phyloP scores from a whole-genome alignment of 208 protist species.

The Acanthamoeba triangularis region DNA sequence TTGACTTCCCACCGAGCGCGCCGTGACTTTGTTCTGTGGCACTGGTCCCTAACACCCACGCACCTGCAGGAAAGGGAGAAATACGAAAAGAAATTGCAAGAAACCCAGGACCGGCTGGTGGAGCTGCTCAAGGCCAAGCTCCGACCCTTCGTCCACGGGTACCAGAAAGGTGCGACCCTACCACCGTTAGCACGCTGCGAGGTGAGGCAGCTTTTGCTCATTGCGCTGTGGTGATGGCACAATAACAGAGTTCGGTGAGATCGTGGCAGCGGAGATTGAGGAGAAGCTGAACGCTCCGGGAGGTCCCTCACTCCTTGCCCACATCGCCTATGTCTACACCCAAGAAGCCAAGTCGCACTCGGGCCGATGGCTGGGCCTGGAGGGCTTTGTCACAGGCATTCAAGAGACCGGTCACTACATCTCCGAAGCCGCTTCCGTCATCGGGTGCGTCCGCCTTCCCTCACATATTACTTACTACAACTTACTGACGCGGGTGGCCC shows the following conservation, averaged over 20 bases:
- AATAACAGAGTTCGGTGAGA: not conserved
- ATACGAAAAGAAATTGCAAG: not conserved
- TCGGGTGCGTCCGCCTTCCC: not conserved
- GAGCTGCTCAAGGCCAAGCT: slow-evolving; percentile 61
- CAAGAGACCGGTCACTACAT: slow-evolving; percentile 48
- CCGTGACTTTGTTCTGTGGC: not conserved
- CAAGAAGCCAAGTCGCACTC: slow-evolving; percentile 62
- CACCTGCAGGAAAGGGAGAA: not conserved
- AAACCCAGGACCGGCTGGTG: not conserved
- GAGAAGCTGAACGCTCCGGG: slow-evolving; percentile 59
- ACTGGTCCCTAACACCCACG: not conserved
- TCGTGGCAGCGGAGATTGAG: not conserved
- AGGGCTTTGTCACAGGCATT: slow-evolving; percentile 19
- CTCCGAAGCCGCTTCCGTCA: slow-evolving; percentile 15
- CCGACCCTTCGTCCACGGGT: slow-evolving; percentile 3
- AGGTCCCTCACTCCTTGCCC: not conserved
- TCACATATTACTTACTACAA: not conserved
- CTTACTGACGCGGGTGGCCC: not conserved
- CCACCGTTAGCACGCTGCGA: not conserved
- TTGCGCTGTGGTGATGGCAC: not conserved
- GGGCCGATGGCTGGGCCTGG: slow-evolving; percentile 43
- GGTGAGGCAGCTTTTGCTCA: not conserved
- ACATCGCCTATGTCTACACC: slow-evolving; percentile 51
- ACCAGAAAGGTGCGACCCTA: not conserved
- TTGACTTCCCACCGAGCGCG: not conserved